Evolutionary conservation across 2,329 filamentous ascomycete genomes (phyloP).

Genomic region (Didymella pomorum): DNA sequence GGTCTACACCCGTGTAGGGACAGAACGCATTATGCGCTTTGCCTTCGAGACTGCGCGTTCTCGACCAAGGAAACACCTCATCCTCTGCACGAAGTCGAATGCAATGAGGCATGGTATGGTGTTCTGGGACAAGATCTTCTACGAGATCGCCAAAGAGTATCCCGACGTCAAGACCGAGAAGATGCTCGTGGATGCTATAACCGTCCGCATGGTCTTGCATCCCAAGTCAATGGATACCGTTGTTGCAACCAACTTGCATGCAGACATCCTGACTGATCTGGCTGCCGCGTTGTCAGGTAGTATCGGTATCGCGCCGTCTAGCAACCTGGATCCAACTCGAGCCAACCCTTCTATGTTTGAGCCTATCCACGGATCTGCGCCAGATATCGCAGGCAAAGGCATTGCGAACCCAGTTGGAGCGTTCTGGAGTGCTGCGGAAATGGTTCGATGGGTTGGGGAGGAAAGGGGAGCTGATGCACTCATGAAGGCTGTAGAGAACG

Average conservation of each 20-base stretch:
- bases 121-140: slow-evolving; percentile 58
- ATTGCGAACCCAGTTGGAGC: slow-evolving; percentile 70
- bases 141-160: slow-evolving; percentile 57
- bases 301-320: slow-evolving; percentile 73
- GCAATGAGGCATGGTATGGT: slow-evolving; percentile 60
- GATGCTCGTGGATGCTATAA: slow-evolving; percentile 62
- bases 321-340: slow-evolving; percentile 70
- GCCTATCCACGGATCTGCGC: slow-evolving; percentile 69
- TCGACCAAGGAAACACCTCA: slow-evolving; percentile 56
- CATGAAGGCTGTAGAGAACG: slow-evolving; percentile 68
- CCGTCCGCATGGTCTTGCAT: slow-evolving; percentile 57
- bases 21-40: slow-evolving; percentile 59
- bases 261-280: slow-evolving; percentile 73
- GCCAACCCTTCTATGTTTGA: slow-evolving; percentile 68
- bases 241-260: slow-evolving; percentile 59
- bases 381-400: slow-evolving; percentile 70
- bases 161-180: slow-evolving; percentile 57
- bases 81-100: slow-evolving; percentile 61
- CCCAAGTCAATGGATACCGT: slow-evolving; percentile 58
- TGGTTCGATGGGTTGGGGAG: slow-evolving; percentile 70
- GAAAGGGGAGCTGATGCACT: slow-evolving; percentile 64
- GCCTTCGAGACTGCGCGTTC: slow-evolving; percentile 57
- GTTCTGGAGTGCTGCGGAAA: slow-evolving; percentile 74
- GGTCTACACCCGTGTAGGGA: slow-evolving; percentile 57
- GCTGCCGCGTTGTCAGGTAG: slow-evolving; percentile 71